Evolutionary conservation across 1,284 basidiomycete species (phyloP).

Genomic region (Melampsora larici-populina): DNA sequence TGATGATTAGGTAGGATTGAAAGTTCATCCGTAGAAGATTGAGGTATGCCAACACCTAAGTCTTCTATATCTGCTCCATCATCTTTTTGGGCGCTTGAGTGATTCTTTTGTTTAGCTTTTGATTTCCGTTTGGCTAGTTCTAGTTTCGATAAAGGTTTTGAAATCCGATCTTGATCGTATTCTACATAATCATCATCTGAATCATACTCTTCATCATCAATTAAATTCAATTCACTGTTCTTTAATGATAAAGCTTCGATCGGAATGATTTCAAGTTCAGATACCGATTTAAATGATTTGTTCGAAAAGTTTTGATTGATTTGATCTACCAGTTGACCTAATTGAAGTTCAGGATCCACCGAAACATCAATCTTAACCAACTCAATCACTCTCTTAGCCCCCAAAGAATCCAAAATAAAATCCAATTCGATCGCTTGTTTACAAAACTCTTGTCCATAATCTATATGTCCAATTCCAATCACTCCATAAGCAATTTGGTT

Average conservation of each 20-base stretch:
- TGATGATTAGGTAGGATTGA: background rate
- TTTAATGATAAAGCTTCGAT: no score
- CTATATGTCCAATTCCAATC: constrained; percentile 27
- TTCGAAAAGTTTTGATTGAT: background rate
- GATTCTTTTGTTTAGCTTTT: constrained; percentile 1
- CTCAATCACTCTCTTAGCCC: constrained; percentile 11
- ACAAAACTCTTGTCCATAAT: constrained; percentile 32
- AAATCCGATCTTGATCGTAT: constrained; percentile 8
- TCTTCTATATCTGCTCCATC: constrained; percentile 34
- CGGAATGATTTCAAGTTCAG: constrained; percentile 8
- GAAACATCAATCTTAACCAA: constrained; percentile 30
- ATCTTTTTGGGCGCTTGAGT: background rate
- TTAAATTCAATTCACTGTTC: no score
- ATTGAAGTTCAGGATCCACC: constrained; percentile 17
- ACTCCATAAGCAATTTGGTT: constrained; percentile 9
- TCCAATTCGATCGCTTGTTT: constrained; percentile 38
- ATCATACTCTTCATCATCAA: constrained; percentile 19
- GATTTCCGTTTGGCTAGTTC: constrained; percentile 33
- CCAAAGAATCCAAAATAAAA: constrained; percentile 13
- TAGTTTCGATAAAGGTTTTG: constrained; percentile 28
- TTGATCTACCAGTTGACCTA: background rate
- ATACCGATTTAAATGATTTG: constrained; percentile 12
- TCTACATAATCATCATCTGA: constrained; percentile 13
- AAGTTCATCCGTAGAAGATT: background rate
- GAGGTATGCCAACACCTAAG: constrained; percentile 33